Evolutionary conservation across 164 flowering plant genomes (phyloP).

Genomic region (Berberis vulgaris): DNA sequence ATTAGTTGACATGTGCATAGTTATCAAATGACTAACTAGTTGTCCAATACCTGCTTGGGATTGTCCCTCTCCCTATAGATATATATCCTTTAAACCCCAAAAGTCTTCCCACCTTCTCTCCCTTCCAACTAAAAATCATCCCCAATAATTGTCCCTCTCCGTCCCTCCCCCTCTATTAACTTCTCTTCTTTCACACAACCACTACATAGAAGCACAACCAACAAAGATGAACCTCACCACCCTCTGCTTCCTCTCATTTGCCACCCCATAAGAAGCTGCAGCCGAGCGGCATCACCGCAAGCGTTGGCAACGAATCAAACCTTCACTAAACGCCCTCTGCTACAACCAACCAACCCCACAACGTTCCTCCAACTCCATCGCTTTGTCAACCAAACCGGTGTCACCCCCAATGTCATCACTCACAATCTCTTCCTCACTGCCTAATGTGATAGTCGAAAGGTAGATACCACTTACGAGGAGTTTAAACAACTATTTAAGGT

Average conservation of each 20-base stretch:
- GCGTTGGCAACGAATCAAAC: constrained; percentile 78
- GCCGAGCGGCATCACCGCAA: constrained; percentile 87
- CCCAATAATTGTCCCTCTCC: too few species aligned
- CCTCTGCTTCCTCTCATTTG: constrained; percentile 60
- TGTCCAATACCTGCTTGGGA: too few species aligned
- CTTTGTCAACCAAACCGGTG: constrained; percentile 71
- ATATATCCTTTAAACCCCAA: too few species aligned
- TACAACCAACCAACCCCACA: constrained; percentile 21
- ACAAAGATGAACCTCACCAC: constrained; percentile 12
- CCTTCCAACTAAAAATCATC: too few species aligned
- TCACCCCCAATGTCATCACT: constrained; percentile 66
- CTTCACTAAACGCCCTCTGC: constrained; percentile 57
- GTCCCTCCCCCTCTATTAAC: too few species aligned
- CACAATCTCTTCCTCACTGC: constrained; percentile 58
- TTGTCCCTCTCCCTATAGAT: too few species aligned
- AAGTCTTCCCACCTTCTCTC: too few species aligned
- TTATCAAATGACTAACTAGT: too few species aligned
- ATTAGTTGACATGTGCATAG: too few species aligned
- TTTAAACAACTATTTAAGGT: constrained; percentile 60
- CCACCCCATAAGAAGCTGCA: constrained; percentile 85
- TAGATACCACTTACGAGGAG: constrained; percentile 65
- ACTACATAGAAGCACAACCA: too few species aligned
- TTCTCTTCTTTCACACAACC: too few species aligned
- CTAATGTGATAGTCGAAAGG: constrained; percentile 64
- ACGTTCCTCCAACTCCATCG: constrained; percentile 59